phyloP scores from a whole-genome alignment of 2,329 filamentous ascomycete genomes.

The Ophiostoma fasciatum region DNA sequence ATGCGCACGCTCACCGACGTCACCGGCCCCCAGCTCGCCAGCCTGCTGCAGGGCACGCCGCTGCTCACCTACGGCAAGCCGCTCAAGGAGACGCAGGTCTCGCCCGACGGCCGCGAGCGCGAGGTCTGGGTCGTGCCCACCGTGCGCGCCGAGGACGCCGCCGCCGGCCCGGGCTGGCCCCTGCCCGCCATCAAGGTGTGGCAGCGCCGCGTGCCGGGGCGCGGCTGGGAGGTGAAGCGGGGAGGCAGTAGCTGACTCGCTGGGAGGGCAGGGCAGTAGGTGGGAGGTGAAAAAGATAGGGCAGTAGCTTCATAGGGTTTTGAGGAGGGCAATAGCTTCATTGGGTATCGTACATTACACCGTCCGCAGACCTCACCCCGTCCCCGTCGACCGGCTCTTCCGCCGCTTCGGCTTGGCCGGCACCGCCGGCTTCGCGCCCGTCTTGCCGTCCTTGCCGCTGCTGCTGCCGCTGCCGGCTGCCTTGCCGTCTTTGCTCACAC shows the following conservation, averaged over 20 bases:
- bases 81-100: constrained; percentile 58
- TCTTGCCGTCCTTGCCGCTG: constrained; percentile 27
- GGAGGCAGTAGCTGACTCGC: too few species aligned
- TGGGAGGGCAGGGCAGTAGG: too few species aligned
- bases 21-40: constrained; percentile 58
- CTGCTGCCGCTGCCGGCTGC: constrained; percentile 19
- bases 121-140: constrained; percentile 77
- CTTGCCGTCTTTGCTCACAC: constrained; percentile 15
- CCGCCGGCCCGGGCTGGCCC: constrained; percentile 62
- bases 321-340: too few species aligned
- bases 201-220: constrained; percentile 58
- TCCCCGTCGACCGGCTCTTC: constrained; percentile 27
- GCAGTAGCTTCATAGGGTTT: too few species aligned
- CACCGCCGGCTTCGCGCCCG: constrained; percentile 21
- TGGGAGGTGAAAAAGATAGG: too few species aligned
- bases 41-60: constrained; percentile 71
- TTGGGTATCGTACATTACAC: too few species aligned
- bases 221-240: constrained; percentile 56
- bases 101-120: constrained; percentile 29
- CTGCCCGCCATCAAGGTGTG: constrained; percentile 71
- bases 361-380: too few species aligned
- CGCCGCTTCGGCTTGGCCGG: constrained; percentile 29
- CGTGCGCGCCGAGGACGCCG: constrained; percentile 51
- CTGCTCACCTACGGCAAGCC: constrained; percentile 79
- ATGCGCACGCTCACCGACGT: constrained; percentile 82